Conservation (phyloP, 2,329 filamentous ascomycete genomes). For the Venturiaceae sp. region DNA sequence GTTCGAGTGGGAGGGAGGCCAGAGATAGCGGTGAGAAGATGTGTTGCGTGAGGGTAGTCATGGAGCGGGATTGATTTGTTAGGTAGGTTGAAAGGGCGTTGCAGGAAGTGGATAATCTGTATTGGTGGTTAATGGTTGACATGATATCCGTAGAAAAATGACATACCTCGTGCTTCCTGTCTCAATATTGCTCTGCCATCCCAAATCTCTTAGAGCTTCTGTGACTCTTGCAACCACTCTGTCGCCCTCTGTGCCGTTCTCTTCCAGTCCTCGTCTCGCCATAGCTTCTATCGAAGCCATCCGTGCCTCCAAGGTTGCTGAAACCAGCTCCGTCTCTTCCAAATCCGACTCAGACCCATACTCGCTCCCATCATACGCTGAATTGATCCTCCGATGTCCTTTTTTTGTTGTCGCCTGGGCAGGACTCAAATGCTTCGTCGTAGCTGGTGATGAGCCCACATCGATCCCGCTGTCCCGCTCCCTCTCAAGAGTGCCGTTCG, state of each 20-base stretch:
- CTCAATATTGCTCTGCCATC: constrained; percentile 63
- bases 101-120: constrained; percentile 65
- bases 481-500: constrained; percentile 26
- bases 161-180: constrained; percentile 58
- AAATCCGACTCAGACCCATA: constrained; percentile 65
- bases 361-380: constrained; percentile 62
- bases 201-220: constrained; percentile 60
- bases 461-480: constrained; percentile 8
- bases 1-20: constrained; percentile 51
- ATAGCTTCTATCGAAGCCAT: constrained; percentile 66
- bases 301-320: constrained; percentile 54
- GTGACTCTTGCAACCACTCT: constrained; percentile 57
- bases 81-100: constrained; percentile 66
- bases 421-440: constrained; percentile 19
- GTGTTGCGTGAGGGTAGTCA: constrained; percentile 64
- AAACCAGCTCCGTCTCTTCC: constrained; percentile 55
- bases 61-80: constrained; percentile 62
- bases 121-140: neutral
- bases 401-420: constrained; percentile 26
- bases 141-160: constrained; percentile 13
- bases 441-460: constrained; percentile 11
- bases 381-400: constrained; percentile 31
- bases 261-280: constrained; percentile 52
- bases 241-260: constrained; percentile 54
- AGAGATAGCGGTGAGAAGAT: constrained; percentile 60